Conservation (phyloP, 2,329 filamentous ascomycete species). For the Didymella glomerata region DNA sequence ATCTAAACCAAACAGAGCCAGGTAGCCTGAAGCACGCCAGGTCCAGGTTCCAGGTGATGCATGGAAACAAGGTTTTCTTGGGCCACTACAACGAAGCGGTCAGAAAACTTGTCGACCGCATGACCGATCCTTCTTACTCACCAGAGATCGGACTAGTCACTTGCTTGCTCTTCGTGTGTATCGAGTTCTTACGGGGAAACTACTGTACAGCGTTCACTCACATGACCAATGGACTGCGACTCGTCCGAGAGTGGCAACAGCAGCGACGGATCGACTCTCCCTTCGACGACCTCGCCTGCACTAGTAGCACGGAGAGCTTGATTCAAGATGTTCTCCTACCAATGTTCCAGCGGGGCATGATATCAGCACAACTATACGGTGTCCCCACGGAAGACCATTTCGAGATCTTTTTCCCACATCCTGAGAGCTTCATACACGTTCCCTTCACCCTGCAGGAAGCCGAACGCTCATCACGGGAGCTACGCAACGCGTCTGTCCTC, state of each 20-base stretch:
- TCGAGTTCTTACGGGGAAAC: constrained; percentile 56
- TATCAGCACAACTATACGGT: constrained; percentile 32
- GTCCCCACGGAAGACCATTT: constrained; percentile 22
- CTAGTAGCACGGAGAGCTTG: constrained; percentile 3
- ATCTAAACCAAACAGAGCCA: constrained; percentile 40
- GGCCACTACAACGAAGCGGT: constrained; percentile 56
- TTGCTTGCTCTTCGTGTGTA: constrained; percentile 55
- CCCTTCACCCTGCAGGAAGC: constrained; percentile 25
- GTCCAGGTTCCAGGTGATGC: constrained; percentile 6
- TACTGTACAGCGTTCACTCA: constrained; percentile 54
- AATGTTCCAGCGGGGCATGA: constrained; percentile 33
- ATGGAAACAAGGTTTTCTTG: constrained; percentile 40
- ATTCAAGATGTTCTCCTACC: constrained; percentile 32
- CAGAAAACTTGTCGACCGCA: constrained; percentile 42
- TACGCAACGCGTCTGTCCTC: constrained; percentile 32
- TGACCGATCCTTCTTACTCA: constrained; percentile 43
- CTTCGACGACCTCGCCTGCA: neutral
- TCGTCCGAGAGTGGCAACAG: constrained; percentile 36
- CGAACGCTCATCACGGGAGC: constrained; percentile 28
- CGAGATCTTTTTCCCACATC: constrained; percentile 10
- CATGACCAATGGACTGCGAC: constrained; percentile 55
- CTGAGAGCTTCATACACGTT: constrained; percentile 4
- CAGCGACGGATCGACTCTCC: constrained; percentile 6
- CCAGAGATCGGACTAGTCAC: constrained; percentile 53
- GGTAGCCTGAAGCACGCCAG: constrained; percentile 35